These are phyloP conservation scores for Besnoitia besnoiti DNA, from an alignment of 169 alveolate genomes.

Conservation along the genomic window DNA sequence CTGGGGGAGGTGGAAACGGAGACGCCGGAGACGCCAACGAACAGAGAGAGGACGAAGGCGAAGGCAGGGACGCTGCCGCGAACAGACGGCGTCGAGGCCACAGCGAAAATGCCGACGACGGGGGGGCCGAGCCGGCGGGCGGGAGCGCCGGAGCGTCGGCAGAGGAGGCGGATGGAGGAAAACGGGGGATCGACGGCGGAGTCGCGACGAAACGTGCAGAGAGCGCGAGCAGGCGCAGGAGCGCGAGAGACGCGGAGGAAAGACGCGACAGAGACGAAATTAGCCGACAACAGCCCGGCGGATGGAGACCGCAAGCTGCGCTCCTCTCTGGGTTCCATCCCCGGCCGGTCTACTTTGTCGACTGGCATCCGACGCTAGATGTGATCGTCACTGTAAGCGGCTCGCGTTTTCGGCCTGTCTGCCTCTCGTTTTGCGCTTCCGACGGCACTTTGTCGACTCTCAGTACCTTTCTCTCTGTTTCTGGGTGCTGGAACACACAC, in stretches of 20 bases:
- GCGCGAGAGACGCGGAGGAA: too few relatives aligned
- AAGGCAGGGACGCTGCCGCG: not conserved
- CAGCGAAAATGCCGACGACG: not conserved
- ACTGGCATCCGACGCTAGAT: slow-evolving; percentile 13
- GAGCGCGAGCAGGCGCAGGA: not conserved
- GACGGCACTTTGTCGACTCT: too few relatives aligned
- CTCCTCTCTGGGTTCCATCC: not conserved
- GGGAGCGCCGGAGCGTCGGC: not conserved
- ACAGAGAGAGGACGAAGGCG: not conserved
- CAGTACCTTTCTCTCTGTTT: too few relatives aligned
- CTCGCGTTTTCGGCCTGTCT: not conserved
- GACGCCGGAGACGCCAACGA: not conserved
- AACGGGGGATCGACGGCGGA: not conserved
- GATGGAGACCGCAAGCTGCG: not conserved
- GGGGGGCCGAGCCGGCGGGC: not conserved
- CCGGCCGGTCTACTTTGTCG: slow-evolving; percentile 28
- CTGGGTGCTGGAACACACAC: too few relatives aligned
- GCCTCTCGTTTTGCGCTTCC: not conserved
- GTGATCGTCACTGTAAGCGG: slow-evolving; percentile 11
- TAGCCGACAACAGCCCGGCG: not conserved
- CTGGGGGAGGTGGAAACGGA: not conserved
- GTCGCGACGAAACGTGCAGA: not conserved
- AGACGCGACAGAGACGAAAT: not conserved
- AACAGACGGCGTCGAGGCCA: not conserved
- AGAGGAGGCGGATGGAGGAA: not conserved